Base-by-base conservation (phyloP, 1,284 basidiomycete species). In the Rhodotorula sp. region DNA sequence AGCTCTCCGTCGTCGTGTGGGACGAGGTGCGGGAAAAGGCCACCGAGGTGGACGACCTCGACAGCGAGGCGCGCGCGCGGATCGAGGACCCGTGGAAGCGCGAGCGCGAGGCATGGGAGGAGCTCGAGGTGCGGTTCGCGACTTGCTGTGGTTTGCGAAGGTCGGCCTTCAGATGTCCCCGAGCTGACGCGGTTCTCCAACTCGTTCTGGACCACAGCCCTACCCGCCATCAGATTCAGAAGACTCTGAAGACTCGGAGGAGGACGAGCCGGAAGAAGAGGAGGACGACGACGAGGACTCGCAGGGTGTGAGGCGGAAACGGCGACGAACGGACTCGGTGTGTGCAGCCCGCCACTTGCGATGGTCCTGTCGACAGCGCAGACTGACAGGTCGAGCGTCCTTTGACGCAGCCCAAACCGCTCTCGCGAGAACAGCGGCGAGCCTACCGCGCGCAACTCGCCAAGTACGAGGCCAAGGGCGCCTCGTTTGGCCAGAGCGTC, bases 401-500 rank as follows among this genome's bases (percentile, higher is more conserved):
- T 12, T 16, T 8, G 16, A 8, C 17, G 10, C 66, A 75, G 74
- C 74, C 74, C 1, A 61, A 62, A 61, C 66, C 64, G 5, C 27
- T 75, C 3, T 49, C 90, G 2, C 85, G 87, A 76, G 89, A 91
- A 46, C 87, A 92, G 74, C 87, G 89, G 60, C 85, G 88, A 16
- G 82, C 83, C 19, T 86, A 91, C 80, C 84, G 87, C 61, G 83
- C 85, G 46, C 84, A 86, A 25, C 82, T 97, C 54, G 86, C 90
- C 76, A 90, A 90, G 78, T 91, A 99, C 82, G 98, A 97, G 80
- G 85, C 86, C 73, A 85, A 88, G 12, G 97, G 97, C 55, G 91
- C 92, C 59, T 92, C 87, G 82, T 88, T 91, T 78, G 93, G 93
- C 3, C 93, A 96, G 83, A 92, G 91, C 76, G 91, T 92, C 16